A percentile compares a stretch with the other conserved stretches of the same genome.
phyloP scores from a whole-genome alignment of 2,329 filamentous ascomycete species.

The Paramyrothecium sp. region DNA sequence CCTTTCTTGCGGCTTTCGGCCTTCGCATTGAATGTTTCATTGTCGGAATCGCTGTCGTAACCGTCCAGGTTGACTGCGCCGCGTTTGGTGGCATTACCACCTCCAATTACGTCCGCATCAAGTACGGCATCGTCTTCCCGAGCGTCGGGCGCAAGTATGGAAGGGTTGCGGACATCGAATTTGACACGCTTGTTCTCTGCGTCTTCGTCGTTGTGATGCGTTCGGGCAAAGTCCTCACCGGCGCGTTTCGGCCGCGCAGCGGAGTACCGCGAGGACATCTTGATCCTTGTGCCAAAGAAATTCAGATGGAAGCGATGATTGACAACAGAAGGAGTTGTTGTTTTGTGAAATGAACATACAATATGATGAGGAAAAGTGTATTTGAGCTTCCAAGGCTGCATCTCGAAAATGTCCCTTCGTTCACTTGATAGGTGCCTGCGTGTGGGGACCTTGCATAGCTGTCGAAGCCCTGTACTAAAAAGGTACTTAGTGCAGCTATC shows the following conservation, averaged over 20 bases:
- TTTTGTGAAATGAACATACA: no score
- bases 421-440: no score
- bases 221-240: constrained; percentile 76
- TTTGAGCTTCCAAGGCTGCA: no score
- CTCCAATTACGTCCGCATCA: constrained; percentile 90
- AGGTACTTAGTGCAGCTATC: no score
- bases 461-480: no score
- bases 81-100: constrained; percentile 74
- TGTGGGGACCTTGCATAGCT: no score
- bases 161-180: constrained; percentile 94
- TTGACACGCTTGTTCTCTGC: constrained; percentile 71
- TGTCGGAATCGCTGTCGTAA: constrained; percentile 91
- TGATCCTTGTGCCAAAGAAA: background rate
- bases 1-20: constrained; percentile 58
- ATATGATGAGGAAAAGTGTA: no score
- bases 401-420: no score
- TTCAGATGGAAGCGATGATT: background rate
- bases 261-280: constrained; percentile 57
- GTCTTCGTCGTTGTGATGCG: constrained; percentile 60
- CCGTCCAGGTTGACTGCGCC: constrained; percentile 95
- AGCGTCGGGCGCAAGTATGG: constrained; percentile 81
- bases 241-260: constrained; percentile 79
- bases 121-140: constrained; percentile 70
- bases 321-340: background rate
- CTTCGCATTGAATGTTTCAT: constrained; percentile 81